Base-by-base conservation (phyloP, 2,329 filamentous ascomycete genomes). In the Nannizziopsis barbatae region DNA sequence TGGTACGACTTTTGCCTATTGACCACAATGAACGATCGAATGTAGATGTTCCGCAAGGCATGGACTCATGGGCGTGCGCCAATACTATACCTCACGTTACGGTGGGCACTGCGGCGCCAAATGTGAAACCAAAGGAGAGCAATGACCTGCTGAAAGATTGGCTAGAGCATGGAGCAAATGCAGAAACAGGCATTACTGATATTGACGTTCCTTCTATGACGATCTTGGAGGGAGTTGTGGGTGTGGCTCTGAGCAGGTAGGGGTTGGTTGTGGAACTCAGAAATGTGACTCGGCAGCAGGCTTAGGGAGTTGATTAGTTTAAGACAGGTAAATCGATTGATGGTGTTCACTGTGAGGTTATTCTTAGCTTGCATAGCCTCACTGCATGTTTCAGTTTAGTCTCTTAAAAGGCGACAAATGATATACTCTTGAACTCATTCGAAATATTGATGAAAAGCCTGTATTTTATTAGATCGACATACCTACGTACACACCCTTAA, bases 41-140 rank as follows among this genome's bases (percentile, higher is more conserved):
- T 17, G 10, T 15, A 5, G 11, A 31, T 31, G 20, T 50, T 14
- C 44, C 44, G 2, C 15, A 11, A 15, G 32, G 17, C 20, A 36
- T 47, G 38, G 67, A 62, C 38, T 69, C 70, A 41, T 86, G 81
- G 79, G 72, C 80, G 48, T 90, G 82, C 52, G 76, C 78, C 38
- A 98, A 98, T 61, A 67, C 74, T 11, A 74, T 93, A 30, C 80
- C 89, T 9, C 92, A 98, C 63, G 79, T 98, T 51, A 98, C 92
- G 0, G 74, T 96, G 6, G 92, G 92, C 15, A 98, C 92, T 0
- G 78, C 80, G 8, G 76, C 81, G 55, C 66, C 73, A 41, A 65
- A 73, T 6, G 79, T 96, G 59, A 96, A 95, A 70, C 90, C 92
- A 0, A 89, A 85, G 66, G 90, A 98, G 71, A 94, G 89, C 69